Conservation (phyloP, 345 rosid genomes). For the Rhodamnia rubescens region DNA sequence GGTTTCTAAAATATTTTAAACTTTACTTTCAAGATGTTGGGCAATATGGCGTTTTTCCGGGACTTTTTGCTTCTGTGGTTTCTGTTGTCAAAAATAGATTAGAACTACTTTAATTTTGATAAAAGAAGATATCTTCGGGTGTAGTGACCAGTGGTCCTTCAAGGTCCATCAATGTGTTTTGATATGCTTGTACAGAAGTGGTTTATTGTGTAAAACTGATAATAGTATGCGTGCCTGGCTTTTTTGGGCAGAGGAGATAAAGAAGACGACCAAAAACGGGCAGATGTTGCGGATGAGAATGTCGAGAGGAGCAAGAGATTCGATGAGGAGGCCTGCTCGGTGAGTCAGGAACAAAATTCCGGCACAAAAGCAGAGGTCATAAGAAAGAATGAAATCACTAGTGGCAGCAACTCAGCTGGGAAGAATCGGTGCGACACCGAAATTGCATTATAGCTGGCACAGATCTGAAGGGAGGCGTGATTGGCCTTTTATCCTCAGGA, state of each 20-base stretch:
- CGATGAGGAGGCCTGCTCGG: constrained; percentile 23
- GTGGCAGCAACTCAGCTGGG: background rate
- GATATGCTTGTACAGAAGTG: background rate
- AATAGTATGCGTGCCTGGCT: background rate
- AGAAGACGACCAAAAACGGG: constrained; percentile 17
- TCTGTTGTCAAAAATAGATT: background rate
- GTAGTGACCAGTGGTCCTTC: background rate
- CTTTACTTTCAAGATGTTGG: background rate
- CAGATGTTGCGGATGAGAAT: constrained; percentile 26
- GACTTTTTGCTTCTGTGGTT: background rate
- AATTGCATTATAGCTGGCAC: background rate
- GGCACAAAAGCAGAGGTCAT: background rate
- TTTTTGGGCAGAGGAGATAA: constrained; percentile 35
- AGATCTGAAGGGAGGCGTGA: background rate
- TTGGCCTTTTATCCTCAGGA: background rate
- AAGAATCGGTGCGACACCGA: background rate
- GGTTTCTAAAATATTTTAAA: background rate
- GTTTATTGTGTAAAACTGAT: background rate
- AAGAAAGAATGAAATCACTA: background rate
- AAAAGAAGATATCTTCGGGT: background rate
- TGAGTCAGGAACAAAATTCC: background rate
- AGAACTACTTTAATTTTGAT: background rate
- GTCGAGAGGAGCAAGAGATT: constrained; percentile 22
- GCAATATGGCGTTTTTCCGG: background rate
- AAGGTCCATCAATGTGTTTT: background rate